Percentiles rank a stretch among this genome's conserved stretches.
Conservation (phyloP, 202 grass and related monocot genomes). For the Sporobolus alterniflorus region DNA sequence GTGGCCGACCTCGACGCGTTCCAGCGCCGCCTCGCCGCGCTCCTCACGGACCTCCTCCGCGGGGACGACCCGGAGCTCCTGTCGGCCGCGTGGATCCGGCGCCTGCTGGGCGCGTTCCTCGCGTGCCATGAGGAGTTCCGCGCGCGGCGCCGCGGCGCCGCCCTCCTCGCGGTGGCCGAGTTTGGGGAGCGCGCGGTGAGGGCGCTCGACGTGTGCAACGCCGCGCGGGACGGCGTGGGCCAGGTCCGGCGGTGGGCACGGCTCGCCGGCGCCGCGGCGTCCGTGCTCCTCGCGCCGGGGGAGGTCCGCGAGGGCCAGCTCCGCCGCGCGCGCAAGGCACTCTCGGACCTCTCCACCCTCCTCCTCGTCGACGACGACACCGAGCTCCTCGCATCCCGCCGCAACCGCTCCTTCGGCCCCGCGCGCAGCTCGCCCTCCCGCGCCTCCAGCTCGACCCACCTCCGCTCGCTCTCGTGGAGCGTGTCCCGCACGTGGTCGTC, state of each 20-base stretch:
- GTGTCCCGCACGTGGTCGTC: constrained; percentile 96
- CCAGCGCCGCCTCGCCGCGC: constrained; percentile 56
- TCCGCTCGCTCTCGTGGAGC: constrained; percentile 97
- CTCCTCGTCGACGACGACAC: constrained; percentile 75
- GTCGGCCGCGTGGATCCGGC: constrained; percentile 74
- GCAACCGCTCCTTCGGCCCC: constrained; percentile 98
- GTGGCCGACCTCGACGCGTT: constrained; percentile 68
- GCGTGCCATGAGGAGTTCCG: constrained; percentile 80
- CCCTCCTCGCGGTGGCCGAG: constrained; percentile 47
- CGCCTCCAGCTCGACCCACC: constrained; percentile 54
- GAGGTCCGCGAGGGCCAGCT: constrained; percentile 71
- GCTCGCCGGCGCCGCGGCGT: constrained; percentile 71
- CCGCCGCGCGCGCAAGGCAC: constrained; percentile 80
- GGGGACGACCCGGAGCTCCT: constrained; percentile 31
- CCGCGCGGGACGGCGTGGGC: constrained; percentile 75
- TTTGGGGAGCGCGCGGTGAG: constrained; percentile 86
- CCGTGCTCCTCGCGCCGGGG: constrained; percentile 48
- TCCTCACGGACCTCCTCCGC: constrained; percentile 48
- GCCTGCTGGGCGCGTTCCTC: constrained; percentile 78
- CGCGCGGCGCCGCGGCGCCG: not conserved
- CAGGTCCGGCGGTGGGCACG: constrained; percentile 83
- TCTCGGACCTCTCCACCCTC: constrained; percentile 73
- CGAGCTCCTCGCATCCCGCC: constrained; percentile 58
- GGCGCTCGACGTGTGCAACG: constrained; percentile 97
- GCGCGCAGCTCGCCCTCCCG: constrained; percentile 41